Evolutionary conservation across 306 rosid genomes (phyloP).

Genomic region (Corylus heterophylla): DNA sequence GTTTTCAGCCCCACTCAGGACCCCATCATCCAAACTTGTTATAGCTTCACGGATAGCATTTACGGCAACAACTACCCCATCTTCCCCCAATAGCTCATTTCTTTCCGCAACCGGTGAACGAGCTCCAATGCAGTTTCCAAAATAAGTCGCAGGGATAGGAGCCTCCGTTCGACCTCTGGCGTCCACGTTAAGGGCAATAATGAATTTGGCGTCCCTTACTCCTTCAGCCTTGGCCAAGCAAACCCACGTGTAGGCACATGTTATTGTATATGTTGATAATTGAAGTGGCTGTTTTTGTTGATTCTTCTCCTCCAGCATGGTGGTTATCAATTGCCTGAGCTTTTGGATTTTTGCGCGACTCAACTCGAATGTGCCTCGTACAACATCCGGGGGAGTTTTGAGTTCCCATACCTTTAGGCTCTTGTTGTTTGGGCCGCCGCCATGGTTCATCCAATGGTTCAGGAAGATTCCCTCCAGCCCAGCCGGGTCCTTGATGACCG

Average conservation of each 20-base stretch:
- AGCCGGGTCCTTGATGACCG: slow-evolving; percentile 27
- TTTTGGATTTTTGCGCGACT: slow-evolving; percentile 20
- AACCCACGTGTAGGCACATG: slow-evolving; percentile 32
- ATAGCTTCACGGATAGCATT: slow-evolving; percentile 23
- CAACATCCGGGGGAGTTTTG: slow-evolving; percentile 8
- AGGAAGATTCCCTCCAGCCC: slow-evolving; percentile 9
- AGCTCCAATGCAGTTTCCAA: slow-evolving; percentile 43
- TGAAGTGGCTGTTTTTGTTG: not conserved
- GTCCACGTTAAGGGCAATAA: slow-evolving; percentile 16
- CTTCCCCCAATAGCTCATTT: slow-evolving; percentile 1
- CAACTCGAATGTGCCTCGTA: slow-evolving; percentile 44
- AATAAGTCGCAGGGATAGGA: slow-evolving; percentile 30
- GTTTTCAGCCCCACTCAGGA: slow-evolving; percentile 17
- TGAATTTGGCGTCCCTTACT: not conserved
- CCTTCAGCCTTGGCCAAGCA: slow-evolving; percentile 37
- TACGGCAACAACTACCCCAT: slow-evolving; percentile 19
- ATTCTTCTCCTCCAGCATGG: slow-evolving; percentile 15
- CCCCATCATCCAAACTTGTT: slow-evolving; percentile 19
- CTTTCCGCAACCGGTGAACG: not conserved
- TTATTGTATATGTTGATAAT: slow-evolving; percentile 36
- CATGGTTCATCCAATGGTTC: not conserved
- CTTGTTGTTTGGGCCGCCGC: slow-evolving; percentile 29
- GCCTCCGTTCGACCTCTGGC: slow-evolving; percentile 35
- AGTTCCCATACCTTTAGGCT: slow-evolving; percentile 30
- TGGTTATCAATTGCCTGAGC: slow-evolving; percentile 21